These are phyloP conservation scores for Carpinus viminea DNA, from an alignment of 306 rosid genomes.

Conservation along the genomic window DNA sequence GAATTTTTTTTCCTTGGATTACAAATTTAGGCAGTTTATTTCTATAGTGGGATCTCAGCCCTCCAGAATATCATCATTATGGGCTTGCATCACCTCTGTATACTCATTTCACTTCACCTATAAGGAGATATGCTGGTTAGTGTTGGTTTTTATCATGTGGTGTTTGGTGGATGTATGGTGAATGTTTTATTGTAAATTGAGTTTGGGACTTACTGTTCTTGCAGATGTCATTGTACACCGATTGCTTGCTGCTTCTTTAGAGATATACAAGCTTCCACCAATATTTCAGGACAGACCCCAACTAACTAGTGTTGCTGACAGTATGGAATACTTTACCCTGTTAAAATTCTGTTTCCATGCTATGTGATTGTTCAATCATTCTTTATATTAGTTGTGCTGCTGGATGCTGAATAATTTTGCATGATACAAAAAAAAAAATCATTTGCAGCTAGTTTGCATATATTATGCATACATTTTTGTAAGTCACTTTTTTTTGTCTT, in stretches of 20 bases:
- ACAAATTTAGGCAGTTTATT: slow-evolving; percentile 79
- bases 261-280: slow-evolving; percentile 70
- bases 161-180: slow-evolving; percentile 17
- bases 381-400: not conserved
- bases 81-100: slow-evolving; percentile 94
- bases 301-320: slow-evolving; percentile 80
- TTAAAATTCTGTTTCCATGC: not conserved
- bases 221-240: slow-evolving; percentile 95
- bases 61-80: slow-evolving; percentile 90
- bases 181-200: slow-evolving; percentile 16
- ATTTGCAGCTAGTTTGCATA: not conserved
- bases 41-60: slow-evolving; percentile 96
- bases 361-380: not conserved
- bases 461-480: not conserved
- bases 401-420: slow-evolving; percentile 4
- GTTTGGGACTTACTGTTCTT: slow-evolving; percentile 22
- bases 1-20: slow-evolving; percentile 1
- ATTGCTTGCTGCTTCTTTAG: slow-evolving; percentile 91
- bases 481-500: not conserved
- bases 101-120: slow-evolving; percentile 98
- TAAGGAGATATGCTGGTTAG: slow-evolving; percentile 94
- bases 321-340: slow-evolving; percentile 49
- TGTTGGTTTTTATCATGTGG: slow-evolving; percentile 12
- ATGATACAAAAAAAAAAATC: not conserved
- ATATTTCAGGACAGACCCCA: slow-evolving; percentile 75